These are phyloP conservation scores for Alternaria sp. DNA, from an alignment of 2,329 filamentous ascomycete species.

Conservation along the genomic window DNA sequence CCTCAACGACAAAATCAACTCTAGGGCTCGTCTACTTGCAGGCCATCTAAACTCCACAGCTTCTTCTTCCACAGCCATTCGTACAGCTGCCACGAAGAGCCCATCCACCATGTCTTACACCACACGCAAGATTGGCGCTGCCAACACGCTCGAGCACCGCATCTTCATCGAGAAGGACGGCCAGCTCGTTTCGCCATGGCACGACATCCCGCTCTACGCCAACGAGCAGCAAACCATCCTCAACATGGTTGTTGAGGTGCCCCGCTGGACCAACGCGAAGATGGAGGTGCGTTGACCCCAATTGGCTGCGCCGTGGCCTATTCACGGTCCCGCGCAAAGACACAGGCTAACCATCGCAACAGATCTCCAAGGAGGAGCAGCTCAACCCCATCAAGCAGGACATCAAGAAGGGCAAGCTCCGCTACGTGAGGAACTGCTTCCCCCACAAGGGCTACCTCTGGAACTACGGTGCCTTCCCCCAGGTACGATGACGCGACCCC, in stretches of 20 bases:
- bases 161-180: conserved; percentile 99
- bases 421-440: conserved; percentile 99
- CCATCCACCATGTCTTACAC: conserved; percentile 70
- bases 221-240: conserved; percentile 94
- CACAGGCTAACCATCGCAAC: conserved; percentile 36
- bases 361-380: conserved; percentile 99
- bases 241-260: conserved; percentile 99
- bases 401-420: conserved; percentile 99
- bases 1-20: conserved; percentile 51
- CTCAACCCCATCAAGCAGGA: conserved; percentile 99
- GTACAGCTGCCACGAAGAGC: conserved; percentile 11
- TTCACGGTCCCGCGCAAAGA: neutral
- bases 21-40: conserved; percentile 51
- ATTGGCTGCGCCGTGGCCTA: conserved; percentile 15
- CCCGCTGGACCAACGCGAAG: conserved; percentile 99
- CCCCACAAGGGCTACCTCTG: conserved; percentile 99
- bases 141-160: conserved; percentile 95
- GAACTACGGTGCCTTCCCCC: conserved; percentile 99
- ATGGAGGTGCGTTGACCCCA: conserved; percentile 77
- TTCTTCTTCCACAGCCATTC: conserved; percentile 28
- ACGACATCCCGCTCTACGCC: conserved; percentile 98
- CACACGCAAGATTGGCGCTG: conserved; percentile 85
- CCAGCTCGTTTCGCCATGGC: conserved; percentile 91
- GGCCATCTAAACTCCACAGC: conserved; percentile 50
- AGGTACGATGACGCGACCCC: conserved; percentile 66